Evolutionary conservation across 2,329 filamentous ascomycete species (phyloP), one percentile per base, ranked within the genome.

Genomic region (Nigrospora sphaerica): DNA sequence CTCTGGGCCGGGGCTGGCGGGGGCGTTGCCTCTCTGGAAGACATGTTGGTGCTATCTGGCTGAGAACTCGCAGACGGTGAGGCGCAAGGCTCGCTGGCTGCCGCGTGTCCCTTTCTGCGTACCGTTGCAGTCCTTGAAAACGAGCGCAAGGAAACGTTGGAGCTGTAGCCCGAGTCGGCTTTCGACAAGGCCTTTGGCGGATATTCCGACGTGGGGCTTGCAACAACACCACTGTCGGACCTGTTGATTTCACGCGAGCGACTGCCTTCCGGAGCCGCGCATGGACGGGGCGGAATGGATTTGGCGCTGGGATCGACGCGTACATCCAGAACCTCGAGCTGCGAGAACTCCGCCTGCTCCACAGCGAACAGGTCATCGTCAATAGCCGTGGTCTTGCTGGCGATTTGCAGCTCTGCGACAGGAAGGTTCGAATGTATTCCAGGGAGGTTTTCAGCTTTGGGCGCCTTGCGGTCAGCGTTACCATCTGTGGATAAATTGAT

Each of bases 161-260:
- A 83, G 54, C 77, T 77, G 54, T 83, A 83, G 14, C 78, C 78
- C 23, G 78, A 82, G 54, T 83, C 79, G 35, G 76, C 72, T 50
- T 80, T 80, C 32, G 73, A 70, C n/a, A 78, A 62, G 6, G 72
- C 61, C 46, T 69, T 73, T 14, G 63, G 63, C 1, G 69, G 66
- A 13, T 53, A 61, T 42, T 71, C 67, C 4, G 69, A 70, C 1
- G 65, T 66, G 5, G 71, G 70, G 45, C 68, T 74, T 2, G 72
- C 70, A 28, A 69, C 62, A 39, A 77, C 68, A 3, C 74, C 77
- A 49, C 76, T 80, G 48, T 79, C 75, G 3, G 67, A 64, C 43
- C 68, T 64, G 6, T 53, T 54, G 9, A 73, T 53, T 42, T 39
- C 57, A 49, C 47, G 54, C 40, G 39, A 45, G 32, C 36, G 54